Conservation (phyloP, 2,329 filamentous ascomycete genomes). For the Aspergillus quadricinctus region DNA sequence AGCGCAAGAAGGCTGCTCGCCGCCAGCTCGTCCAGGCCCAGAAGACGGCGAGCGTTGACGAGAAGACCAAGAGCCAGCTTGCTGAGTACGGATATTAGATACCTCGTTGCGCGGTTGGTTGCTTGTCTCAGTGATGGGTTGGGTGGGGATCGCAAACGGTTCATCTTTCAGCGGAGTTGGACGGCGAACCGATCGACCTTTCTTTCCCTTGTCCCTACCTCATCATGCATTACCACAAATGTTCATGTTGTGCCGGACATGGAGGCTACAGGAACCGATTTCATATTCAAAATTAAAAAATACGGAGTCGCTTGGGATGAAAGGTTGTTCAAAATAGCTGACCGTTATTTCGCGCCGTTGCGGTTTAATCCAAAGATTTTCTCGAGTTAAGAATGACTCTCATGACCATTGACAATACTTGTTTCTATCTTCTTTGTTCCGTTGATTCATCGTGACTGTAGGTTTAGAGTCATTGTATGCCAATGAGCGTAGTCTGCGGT, state of each 20-base stretch:
- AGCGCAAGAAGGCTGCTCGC: slow-evolving; percentile 96
- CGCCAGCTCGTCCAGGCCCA: slow-evolving; percentile 88
- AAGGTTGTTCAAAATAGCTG: slow-evolving; percentile 41
- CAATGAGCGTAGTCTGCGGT: background rate
- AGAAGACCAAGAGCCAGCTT: slow-evolving; percentile 83
- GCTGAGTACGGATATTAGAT: slow-evolving; percentile 85
- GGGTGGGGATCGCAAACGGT: slow-evolving; percentile 38
- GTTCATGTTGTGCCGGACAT: slow-evolving; percentile 34
- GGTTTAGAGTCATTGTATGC: background rate
- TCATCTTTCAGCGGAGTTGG: slow-evolving; percentile 36
- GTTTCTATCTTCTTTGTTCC: background rate
- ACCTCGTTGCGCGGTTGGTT: slow-evolving; percentile 38
- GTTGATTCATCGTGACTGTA: background rate
- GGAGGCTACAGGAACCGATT: slow-evolving; percentile 26
- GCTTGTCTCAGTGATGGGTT: slow-evolving; percentile 38
- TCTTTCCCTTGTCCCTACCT: slow-evolving; percentile 29
- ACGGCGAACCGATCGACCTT: slow-evolving; percentile 40
- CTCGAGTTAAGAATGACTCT: slow-evolving; percentile 34
- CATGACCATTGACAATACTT: slow-evolving; percentile 1
- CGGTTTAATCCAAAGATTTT: slow-evolving; percentile 41
- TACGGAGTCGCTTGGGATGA: slow-evolving; percentile 39
- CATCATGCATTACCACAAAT: slow-evolving; percentile 33
- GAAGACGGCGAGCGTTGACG: slow-evolving; percentile 83
- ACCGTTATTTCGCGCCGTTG: slow-evolving; percentile 39
- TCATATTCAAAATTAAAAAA: slow-evolving; percentile 31